Evolutionary conservation across 2,329 filamentous ascomycete species (phyloP).

Genomic region (Lasiodiplodia citricola): DNA sequence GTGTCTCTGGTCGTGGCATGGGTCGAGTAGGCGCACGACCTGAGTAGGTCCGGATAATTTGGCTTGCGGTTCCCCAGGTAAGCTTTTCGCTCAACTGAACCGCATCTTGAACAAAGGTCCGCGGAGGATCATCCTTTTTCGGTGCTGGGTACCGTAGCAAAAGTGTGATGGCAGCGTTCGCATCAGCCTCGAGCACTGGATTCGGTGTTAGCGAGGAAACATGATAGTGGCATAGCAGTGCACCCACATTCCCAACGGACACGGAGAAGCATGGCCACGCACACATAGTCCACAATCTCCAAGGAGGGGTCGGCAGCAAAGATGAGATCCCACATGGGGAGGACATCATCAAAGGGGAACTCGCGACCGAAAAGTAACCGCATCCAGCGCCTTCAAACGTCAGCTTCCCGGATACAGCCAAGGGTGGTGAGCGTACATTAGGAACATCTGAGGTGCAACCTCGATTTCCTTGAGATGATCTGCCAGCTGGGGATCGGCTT

Average conservation of each 20-base stretch:
- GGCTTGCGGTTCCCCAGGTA: conserved; percentile 64
- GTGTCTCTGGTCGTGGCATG: conserved; percentile 33
- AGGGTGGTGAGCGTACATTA: conserved; percentile 68
- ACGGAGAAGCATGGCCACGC: conserved; percentile 88
- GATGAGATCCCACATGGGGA: conserved; percentile 87
- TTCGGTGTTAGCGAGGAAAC: not conserved
- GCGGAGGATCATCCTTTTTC: conserved; percentile 65
- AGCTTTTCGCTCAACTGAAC: conserved; percentile 73
- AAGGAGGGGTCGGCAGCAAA: conserved; percentile 84
- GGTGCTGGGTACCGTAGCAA: conserved; percentile 83
- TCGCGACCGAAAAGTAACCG: conserved; percentile 91
- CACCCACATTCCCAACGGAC: conserved; percentile 87
- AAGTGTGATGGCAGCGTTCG: conserved; percentile 80
- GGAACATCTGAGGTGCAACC: conserved; percentile 92
- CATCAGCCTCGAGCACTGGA: conserved; percentile 82
- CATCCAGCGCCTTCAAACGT: conserved; percentile 77
- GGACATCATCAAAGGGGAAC: conserved; percentile 83
- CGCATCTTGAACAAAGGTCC: conserved; percentile 85
- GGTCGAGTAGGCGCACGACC: conserved; percentile 41
- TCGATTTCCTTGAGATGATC: conserved; percentile 82
- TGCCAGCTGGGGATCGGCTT: conserved; percentile 82
- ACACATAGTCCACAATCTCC: conserved; percentile 86
- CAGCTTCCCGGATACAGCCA: conserved; percentile 27
- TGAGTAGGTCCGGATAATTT: conserved; percentile 75
- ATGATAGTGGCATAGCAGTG: not conserved